Percentiles rank a stretch among this genome's conserved stretches.
Evolutionary conservation across 495 filamentous ascomycete species (phyloP).

Genomic region (Chaetomium fimeti): DNA sequence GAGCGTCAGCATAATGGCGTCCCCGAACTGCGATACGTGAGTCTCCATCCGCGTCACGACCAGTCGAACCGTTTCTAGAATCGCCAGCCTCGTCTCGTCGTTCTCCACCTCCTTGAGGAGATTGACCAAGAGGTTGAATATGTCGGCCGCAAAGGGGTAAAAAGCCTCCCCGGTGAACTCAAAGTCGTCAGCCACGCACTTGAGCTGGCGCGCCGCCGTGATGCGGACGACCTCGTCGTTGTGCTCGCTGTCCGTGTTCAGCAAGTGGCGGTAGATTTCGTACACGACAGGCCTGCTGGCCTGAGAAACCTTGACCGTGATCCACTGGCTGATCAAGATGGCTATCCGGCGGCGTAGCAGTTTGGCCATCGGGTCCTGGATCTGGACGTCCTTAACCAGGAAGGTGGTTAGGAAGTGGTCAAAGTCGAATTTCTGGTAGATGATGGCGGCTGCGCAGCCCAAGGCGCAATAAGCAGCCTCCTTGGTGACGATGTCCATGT

Average conservation of each 20-base stretch:
- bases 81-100: conserved; percentile 80
- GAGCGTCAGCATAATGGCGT: conserved; percentile 75
- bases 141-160: conserved; percentile 67
- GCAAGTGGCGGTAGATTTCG: conserved; percentile 83
- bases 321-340: conserved; percentile 87
- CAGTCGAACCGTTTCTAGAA: conserved; percentile 76
- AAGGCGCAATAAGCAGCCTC: conserved; percentile 93
- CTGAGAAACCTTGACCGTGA: conserved; percentile 65
- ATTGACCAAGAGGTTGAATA: conserved; percentile 65
- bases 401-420: conserved; percentile 71
- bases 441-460: conserved; percentile 75
- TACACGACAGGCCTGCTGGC: conserved; percentile 71
- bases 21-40: conserved; percentile 69
- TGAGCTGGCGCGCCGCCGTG: conserved; percentile 82
- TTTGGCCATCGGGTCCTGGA: conserved; percentile 71
- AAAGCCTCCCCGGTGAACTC: conserved; percentile 72
- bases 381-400: conserved; percentile 75
- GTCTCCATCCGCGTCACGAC: conserved; percentile 80
- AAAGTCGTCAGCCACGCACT: conserved; percentile 73
- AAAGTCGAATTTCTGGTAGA: conserved; percentile 71
- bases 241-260: conserved; percentile 68
- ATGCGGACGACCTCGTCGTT: conserved; percentile 93
- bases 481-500: conserved; percentile 73
- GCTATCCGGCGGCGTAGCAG: conserved; percentile 85
- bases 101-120: conserved; percentile 78